phyloP scores from a whole-genome alignment of 1,284 basidiomycete genomes.

The Ustilago loliicola region DNA sequence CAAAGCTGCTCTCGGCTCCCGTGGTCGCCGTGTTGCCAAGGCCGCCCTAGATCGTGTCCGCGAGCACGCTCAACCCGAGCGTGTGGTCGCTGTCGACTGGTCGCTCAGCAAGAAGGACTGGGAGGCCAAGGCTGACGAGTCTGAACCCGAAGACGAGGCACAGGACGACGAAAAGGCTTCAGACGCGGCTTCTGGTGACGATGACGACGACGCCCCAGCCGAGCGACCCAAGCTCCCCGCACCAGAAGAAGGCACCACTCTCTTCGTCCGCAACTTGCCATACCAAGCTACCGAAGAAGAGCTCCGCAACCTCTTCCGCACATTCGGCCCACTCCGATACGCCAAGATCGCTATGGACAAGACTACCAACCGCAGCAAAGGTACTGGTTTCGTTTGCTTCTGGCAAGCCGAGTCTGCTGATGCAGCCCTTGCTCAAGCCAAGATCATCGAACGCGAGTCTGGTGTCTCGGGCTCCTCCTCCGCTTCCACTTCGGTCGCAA shows the following conservation, averaged over 20 bases:
- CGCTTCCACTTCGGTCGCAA: conserved; percentile 19
- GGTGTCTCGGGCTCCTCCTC: conserved; percentile 25
- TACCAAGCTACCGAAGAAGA: conserved; percentile 78
- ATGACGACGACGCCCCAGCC: conserved; percentile 48
- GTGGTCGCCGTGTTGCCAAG: conserved; percentile 76
- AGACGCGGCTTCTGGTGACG: conserved; percentile 68
- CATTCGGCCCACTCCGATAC: conserved; percentile 93
- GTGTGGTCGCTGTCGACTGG: conserved; percentile 94
- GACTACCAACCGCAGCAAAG: conserved; percentile 85
- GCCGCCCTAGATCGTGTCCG: conserved; percentile 68
- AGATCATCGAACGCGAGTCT: conserved; percentile 62
- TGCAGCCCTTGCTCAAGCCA: conserved; percentile 83
- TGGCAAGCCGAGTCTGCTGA: conserved; percentile 94
- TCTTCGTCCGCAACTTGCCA: conserved; percentile 94
- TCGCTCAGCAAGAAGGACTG: conserved; percentile 93
- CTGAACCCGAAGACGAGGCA: conserved; percentile 72
- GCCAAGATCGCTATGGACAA: conserved; percentile 90
- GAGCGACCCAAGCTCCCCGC: conserved; percentile 64
- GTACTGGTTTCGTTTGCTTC: conserved; percentile 97
- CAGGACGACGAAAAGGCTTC: conserved; percentile 56
- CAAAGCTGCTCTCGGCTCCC: conserved; percentile 77
- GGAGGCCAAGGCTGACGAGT: conserved; percentile 77
- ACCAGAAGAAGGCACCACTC: conserved; percentile 79
- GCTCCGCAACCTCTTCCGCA: conserved; percentile 67
- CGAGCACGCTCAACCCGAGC: conserved; percentile 71